These are phyloP conservation scores for Trichoderma asperellum DNA, from an alignment of 2,329 filamentous ascomycete species.

Conservation along the genomic window DNA sequence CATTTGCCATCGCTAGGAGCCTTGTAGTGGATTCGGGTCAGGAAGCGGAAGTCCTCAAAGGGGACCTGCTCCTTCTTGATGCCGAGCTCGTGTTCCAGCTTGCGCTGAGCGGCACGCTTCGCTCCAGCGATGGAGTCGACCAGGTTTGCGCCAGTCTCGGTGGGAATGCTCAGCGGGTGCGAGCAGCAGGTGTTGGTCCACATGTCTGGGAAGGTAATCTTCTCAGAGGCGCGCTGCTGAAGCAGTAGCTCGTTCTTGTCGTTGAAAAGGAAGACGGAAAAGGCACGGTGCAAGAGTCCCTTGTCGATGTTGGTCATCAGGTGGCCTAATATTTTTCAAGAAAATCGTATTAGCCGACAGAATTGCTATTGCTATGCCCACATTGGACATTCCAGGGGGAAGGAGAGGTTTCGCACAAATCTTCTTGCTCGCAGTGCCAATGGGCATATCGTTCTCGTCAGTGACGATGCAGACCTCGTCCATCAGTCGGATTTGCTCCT, in stretches of 20 bases:
- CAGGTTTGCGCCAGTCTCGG: constrained; percentile 84
- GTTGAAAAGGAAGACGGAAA: constrained; percentile 98
- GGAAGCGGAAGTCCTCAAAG: constrained; percentile 86
- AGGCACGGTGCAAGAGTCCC: constrained; percentile 93
- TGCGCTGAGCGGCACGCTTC: constrained; percentile 89
- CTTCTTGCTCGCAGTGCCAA: constrained; percentile 98
- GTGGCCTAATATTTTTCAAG: constrained; percentile 65
- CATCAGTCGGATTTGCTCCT: constrained; percentile 97
- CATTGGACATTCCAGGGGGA: background rate
- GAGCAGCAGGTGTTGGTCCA: constrained; percentile 99
- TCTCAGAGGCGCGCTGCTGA: constrained; percentile 92
- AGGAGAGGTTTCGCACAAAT: constrained; percentile 67
- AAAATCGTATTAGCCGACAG: constrained; percentile 1
- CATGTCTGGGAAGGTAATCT: constrained; percentile 99
- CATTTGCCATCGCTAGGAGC: constrained; percentile 96
- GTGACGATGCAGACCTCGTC: constrained; percentile 98
- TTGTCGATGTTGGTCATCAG: constrained; percentile 98
- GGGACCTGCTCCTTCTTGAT: constrained; percentile 90
- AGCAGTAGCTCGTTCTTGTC: constrained; percentile 88
- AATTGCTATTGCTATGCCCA: background rate
- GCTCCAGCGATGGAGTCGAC: constrained; percentile 81
- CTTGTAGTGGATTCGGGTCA: constrained; percentile 98
- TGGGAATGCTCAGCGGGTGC: constrained; percentile 87
- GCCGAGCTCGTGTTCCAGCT: constrained; percentile 91
- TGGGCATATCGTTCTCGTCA: constrained; percentile 87